These are phyloP conservation scores for Ballota nigra DNA, from an alignment of 257 asterid genomes.

Conservation along the genomic window DNA sequence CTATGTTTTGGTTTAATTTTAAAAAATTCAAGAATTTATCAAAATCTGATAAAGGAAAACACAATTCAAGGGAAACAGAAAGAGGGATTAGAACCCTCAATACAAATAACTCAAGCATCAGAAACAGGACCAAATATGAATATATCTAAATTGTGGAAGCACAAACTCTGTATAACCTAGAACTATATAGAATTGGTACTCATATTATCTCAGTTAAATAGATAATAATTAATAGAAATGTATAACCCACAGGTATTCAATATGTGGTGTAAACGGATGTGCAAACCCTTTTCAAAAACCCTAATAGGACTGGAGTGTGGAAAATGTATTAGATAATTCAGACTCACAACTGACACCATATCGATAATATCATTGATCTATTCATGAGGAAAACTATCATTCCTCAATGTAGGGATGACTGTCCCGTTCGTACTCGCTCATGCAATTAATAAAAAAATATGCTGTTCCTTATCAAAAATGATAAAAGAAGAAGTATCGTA, in stretches of 20 bases:
- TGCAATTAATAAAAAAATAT: too few species aligned
- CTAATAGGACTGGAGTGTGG: neutral
- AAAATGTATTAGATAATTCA: neutral
- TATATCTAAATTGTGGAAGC: neutral
- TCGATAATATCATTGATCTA: neutral
- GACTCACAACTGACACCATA: neutral
- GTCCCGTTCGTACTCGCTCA: too few species aligned
- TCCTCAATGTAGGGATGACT: neutral
- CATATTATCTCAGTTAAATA: neutral
- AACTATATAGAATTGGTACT: neutral
- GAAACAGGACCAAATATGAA: neutral
- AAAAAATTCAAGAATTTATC: neutral
- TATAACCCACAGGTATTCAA: neutral
- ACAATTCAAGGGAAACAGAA: neutral
- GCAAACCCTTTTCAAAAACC: neutral
- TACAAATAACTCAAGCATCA: neutral
- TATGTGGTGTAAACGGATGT: neutral
- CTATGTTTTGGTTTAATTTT: neutral
- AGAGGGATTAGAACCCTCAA: neutral
- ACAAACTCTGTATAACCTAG: neutral
- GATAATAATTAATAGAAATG: neutral
- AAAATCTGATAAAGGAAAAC: too few species aligned
- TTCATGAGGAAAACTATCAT: neutral
- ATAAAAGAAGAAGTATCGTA: neutral
- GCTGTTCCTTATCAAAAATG: neutral